These are phyloP conservation scores for Austropuccinia psidii DNA, from an alignment of 1,284 basidiomycete species.

Conservation along the genomic window DNA sequence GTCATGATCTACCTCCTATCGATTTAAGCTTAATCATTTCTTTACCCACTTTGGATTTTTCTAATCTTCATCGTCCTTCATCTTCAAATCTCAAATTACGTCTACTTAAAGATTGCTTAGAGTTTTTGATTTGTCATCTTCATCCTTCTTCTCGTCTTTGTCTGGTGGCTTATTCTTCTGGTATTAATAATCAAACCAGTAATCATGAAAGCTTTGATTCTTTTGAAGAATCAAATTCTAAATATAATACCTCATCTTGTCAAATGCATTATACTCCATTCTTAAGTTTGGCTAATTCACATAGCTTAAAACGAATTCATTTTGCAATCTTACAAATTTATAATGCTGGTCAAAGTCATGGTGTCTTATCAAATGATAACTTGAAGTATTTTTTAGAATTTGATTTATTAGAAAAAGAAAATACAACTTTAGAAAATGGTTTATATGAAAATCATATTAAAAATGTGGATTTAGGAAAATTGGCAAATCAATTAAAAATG, in stretches of 20 bases:
- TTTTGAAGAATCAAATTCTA: neutral
- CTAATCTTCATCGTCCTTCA: slow-evolving; percentile 57
- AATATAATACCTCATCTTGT: too few species aligned
- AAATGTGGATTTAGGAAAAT: too few species aligned
- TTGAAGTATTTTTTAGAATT: slow-evolving; percentile 16
- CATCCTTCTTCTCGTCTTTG: slow-evolving; percentile 69
- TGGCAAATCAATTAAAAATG: slow-evolving; percentile 62
- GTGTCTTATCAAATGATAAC: slow-evolving; percentile 38
- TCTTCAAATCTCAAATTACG: slow-evolving; percentile 73
- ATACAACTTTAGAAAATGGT: too few species aligned
- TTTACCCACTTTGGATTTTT: slow-evolving; percentile 56
- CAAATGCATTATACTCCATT: slow-evolving; percentile 80
- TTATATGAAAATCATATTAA: too few species aligned
- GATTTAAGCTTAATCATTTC: slow-evolving; percentile 89
- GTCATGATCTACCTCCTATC: slow-evolving; percentile 54
- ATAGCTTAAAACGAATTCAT: slow-evolving; percentile 62
- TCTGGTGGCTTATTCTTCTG: slow-evolving; percentile 76
- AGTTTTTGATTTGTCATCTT: slow-evolving; percentile 70
- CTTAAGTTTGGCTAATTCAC: slow-evolving; percentile 61
- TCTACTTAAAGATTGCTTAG: slow-evolving; percentile 72
- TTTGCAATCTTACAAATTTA: slow-evolving; percentile 68
- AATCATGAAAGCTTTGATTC: neutral
- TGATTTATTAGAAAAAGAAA: too few species aligned
- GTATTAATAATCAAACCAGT: slow-evolving; percentile 51
- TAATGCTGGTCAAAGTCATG: slow-evolving; percentile 48